Evolutionary conservation across 805 yeast genomes (phyloP), one percentile per base, ranked within the genome.

Genomic region (Lipomyces sp.): DNA sequence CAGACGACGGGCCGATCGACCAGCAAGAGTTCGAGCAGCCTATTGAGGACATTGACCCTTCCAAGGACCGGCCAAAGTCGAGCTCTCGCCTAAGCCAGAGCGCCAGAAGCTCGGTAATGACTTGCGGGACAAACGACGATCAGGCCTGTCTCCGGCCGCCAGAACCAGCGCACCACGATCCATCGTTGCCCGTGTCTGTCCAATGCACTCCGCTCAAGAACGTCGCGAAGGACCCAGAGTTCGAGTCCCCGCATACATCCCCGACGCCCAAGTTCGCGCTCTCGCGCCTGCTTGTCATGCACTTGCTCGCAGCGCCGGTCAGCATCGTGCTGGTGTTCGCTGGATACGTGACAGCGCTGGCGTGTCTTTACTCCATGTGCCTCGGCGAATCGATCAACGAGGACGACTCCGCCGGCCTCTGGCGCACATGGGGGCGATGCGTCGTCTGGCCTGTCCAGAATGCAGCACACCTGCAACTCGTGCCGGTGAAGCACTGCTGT

Each of bases 351-450:
- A 63, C 63, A 11, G 68, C 60, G n/a, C 39, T 57, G 18, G 54
- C 51, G 34, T 65, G 68, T 35, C 8, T 59, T 5, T 65, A 65
- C 63, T 60, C 62, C 6, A 24, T 65, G 34, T 65, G 59, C 48
- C 62, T 65, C 15, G 65, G 68, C 60, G 68, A 65, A 45, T 37
- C 39, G n/a, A 45, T 62, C 57, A 58, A 53, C 39, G 60, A 54
- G 10, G 33, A 24, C 39, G 68, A 65, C 45, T 62, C 63, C n/a
- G 68, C 63, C 11, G 61, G 62, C 29, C n/a, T 65, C n/a, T 65
- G 68, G 68, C 65, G 65, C 50, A 63, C 62, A 24, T 65, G 68
- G 68, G 59, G 65, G 15, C 45, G 60, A 4, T 65, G 51, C 42
- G 63, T 65, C 39, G 53, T 48, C 15, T 57, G 65, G 63, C 65